Evolutionary conservation across 257 asterid species (phyloP), one percentile per base, ranked within the genome.

Genomic region (Apocynum venetum): DNA sequence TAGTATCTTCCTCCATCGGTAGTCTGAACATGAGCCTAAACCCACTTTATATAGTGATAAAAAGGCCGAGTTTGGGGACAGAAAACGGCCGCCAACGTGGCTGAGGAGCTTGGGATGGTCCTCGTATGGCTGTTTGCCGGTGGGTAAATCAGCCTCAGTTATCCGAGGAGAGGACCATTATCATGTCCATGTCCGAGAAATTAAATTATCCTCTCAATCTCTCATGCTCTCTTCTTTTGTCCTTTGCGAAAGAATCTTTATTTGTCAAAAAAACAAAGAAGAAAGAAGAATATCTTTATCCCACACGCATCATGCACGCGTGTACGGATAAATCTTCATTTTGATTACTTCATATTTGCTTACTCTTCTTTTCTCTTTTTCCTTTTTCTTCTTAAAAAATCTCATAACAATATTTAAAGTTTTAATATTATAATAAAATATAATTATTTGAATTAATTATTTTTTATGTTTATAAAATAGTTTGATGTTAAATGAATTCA

Each of bases 1-100:
- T 51, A 66, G 35, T 41, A 43, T 66, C 38, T 36, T 31, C 70
- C 48, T 57, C 83, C 79, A 75, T 75, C 40, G 1, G 40, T 2
- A 71, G 15, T 49, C 43, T 4, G 46, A 15, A 55, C 44, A 25
- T 2, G 52, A 51, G 47, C 5, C 31, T 47, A 51, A 43, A 44
- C 13, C 31, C 66, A 6, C 49, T 40, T 41, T 67, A 43, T 6
- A 6, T 3, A 19, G 15, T 0, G 15, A n/a, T 6, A 68, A 2
- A 4, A 20, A 68, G 19, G 17, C 12, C 73, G 4, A 68, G 53
- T 6, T 68, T 48, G 8, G 53, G 53, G 36, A 8, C 6, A 43
- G 10, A 43, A 10, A 68, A 67, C 14, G 52, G 52, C 52, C 72
- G 36, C 43, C 1, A 61, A 36, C 68, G 68, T 31, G 68, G 44